Evolutionary conservation across 1,284 basidiomycete genomes (phyloP).

Genomic region (Phlebopus sp.): DNA sequence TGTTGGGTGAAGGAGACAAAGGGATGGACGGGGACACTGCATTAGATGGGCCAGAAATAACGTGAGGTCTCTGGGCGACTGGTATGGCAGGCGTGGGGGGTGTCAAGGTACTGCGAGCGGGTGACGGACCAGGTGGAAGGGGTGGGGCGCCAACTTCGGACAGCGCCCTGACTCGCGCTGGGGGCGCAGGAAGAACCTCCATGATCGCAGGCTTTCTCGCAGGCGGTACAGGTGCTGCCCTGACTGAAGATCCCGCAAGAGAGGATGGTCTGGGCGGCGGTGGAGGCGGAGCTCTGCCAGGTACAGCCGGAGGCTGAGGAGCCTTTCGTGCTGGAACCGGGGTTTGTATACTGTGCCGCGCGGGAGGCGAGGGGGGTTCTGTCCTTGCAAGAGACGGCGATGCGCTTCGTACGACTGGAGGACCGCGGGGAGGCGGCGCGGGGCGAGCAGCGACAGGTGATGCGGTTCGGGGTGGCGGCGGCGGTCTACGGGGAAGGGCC

Average conservation of each 20-base stretch:
- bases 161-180: conserved; percentile 37
- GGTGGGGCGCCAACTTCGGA: conserved; percentile 34
- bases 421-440: conserved; percentile 26
- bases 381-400: conserved; percentile 28
- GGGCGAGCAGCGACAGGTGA: conserved; percentile 34
- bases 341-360: conserved; percentile 16
- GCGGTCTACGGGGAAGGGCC: conserved; percentile 37
- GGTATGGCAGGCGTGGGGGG: conserved; percentile 13
- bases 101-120: conserved; percentile 24
- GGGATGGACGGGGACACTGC: conserved; percentile 18
- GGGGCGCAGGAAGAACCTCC: conserved; percentile 37
- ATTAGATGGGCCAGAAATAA: conserved; percentile 19
- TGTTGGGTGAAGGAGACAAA: conserved; percentile 2
- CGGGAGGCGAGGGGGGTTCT: conserved; percentile 28
- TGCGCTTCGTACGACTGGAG: conserved; percentile 15
- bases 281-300: conserved; percentile 20
- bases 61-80: conserved; percentile 19
- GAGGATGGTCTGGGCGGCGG: conserved; percentile 36
- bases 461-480: conserved; percentile 31
- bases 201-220: conserved; percentile 22
- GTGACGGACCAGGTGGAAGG: conserved; percentile 35
- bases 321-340: conserved; percentile 26
- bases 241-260: conserved; percentile 18
- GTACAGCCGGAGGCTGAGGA: conserved; percentile 22
- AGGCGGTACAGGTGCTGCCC: conserved; percentile 31